These are phyloP conservation scores for Ilyonectria destructans DNA, from an alignment of 2,329 filamentous ascomycete species.

Conservation along the genomic window DNA sequence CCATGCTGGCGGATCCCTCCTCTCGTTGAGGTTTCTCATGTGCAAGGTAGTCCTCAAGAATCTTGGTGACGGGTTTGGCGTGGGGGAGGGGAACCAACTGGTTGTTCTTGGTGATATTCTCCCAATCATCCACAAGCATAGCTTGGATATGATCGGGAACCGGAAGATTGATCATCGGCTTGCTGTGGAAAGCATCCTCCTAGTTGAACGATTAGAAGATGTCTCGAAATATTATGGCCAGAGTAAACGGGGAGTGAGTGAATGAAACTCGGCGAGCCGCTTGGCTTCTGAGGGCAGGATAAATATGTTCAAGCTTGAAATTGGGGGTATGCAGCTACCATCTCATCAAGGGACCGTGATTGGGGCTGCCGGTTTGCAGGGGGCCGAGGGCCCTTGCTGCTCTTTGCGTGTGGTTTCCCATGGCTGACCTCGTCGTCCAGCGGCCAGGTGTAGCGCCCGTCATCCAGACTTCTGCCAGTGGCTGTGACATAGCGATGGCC, in stretches of 20 bases:
- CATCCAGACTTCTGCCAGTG: slow-evolving; percentile 23
- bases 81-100: slow-evolving; percentile 91
- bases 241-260: not conserved
- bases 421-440: slow-evolving; percentile 24
- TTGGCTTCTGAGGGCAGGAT: slow-evolving; percentile 1
- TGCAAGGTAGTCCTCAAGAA: slow-evolving; percentile 85
- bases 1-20: slow-evolving; percentile 79
- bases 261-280: slow-evolving; percentile 1
- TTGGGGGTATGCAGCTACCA: slow-evolving; percentile 34
- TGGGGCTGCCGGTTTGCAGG: slow-evolving; percentile 21
- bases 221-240: not conserved
- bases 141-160: slow-evolving; percentile 94
- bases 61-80: slow-evolving; percentile 79
- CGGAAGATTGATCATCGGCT: slow-evolving; percentile 88
- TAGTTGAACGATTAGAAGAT: slow-evolving; percentile 57
- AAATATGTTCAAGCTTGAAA: not conserved
- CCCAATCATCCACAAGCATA: slow-evolving; percentile 97
- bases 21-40: slow-evolving; percentile 79
- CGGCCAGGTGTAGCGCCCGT: slow-evolving; percentile 36
- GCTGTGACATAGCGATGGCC: slow-evolving; percentile 35
- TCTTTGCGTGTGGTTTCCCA: not conserved
- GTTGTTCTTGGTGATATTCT: slow-evolving; percentile 96
- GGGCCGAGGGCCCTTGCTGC: not conserved
- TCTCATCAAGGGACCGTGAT: slow-evolving; percentile 29
- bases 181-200: slow-evolving; percentile 90